Base-by-base conservation (phyloP, 2,329 filamentous ascomycete species). In the Aspergillus clavatus region DNA sequence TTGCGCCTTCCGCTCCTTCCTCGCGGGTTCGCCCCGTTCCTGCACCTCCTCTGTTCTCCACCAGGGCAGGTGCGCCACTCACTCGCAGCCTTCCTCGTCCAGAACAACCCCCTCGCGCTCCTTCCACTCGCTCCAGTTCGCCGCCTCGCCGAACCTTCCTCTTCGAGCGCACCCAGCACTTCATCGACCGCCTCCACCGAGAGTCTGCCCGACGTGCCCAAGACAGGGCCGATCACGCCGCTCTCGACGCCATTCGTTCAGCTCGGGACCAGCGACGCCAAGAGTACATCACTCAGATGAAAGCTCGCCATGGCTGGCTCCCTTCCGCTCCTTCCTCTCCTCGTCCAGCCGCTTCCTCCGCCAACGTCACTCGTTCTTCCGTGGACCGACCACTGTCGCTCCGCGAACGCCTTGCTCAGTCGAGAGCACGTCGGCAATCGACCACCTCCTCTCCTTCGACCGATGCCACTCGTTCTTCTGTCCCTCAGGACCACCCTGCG, bases 1-100 rank as follows among this genome's bases (percentile, higher is more conserved):
- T 43, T 50, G 56, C 16, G 48, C 56, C 23, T 23, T 54, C 42
- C 50, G 46, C 44, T 38, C 39, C 7, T 29, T 42, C 28, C 23
- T 40, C 38, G 11, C 40, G 42, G 40, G 40, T 18, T 35, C 31
- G 31, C 3, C 19, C 18, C 8, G 16, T 35, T 18, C 16, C 42
- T 36, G 28, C 48, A 29, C 28, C 42, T 41, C 10, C 26, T 18
- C 29, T 12, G 14, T 28, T 45, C 38, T 16, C 23, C 39, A 31
- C 42, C 42, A 27, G 39, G 27, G 16, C 43, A 42, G 35, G 22
- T 35, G 16, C 11, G 11, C 11, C 43, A 22, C 43, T 40, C 35
- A 43, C 24, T 5, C 21, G 14, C 38, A 16, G 19, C 27, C 35
- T 22, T 42, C 48, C 51, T 38, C 45, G 53, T 45, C 52, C 52